These are phyloP conservation scores for Aspergillus ochraceoroseus DNA, from an alignment of 2,329 filamentous ascomycete genomes.

Conservation along the genomic window DNA sequence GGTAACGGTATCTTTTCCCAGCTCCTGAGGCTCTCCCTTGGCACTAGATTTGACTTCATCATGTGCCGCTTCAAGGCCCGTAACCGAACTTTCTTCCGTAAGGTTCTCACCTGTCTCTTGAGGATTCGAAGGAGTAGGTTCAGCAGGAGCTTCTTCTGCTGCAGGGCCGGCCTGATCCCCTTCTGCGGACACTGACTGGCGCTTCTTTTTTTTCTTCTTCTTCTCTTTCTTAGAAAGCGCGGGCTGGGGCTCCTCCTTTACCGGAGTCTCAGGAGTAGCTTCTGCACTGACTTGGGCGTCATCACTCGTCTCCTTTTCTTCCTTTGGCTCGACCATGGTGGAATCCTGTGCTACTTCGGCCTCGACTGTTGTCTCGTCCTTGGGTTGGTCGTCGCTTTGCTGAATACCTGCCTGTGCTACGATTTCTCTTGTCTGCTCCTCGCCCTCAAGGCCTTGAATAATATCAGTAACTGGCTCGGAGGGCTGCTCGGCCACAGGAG, in stretches of 20 bases:
- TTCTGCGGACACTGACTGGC: conserved; percentile 17
- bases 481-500: neutral
- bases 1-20: neutral
- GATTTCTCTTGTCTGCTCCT: neutral
- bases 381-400: neutral
- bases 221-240: conserved; percentile 26
- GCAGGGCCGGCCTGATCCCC: conserved; percentile 4
- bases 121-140: neutral
- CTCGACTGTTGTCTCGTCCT: neutral
- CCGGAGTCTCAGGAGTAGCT: neutral
- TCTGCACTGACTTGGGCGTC: neutral
- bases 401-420: neutral
- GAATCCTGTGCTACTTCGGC: neutral
- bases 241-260: conserved; percentile 11
- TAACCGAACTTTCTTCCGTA: neutral
- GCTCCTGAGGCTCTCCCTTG: neutral
- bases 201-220: conserved; percentile 32
- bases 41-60: neutral
- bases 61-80: neutral
- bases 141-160: neutral
- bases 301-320: neutral
- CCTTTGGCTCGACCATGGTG: neutral
- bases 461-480: neutral
- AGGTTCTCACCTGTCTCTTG: neutral
- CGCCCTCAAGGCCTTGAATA: neutral